Percentiles rank a stretch among this genome's conserved stretches.
phyloP scores from a whole-genome alignment of 2,329 filamentous ascomycete genomes.

The Reticulascus tulasneorum region DNA sequence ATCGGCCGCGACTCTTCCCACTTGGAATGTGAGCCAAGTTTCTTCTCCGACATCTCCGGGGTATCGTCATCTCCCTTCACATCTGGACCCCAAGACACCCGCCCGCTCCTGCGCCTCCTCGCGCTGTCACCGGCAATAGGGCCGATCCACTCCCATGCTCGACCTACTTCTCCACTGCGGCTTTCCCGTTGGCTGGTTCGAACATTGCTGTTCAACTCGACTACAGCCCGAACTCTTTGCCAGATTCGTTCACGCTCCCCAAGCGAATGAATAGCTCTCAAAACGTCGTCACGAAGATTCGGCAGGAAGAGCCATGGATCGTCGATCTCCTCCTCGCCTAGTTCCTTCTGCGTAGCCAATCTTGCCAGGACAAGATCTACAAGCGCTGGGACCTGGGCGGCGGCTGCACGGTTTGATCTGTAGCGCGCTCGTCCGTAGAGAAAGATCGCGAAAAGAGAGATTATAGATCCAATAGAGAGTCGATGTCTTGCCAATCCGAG shows the following conservation, averaged over 20 bases:
- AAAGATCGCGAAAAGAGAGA: conserved; percentile 42
- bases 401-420: conserved; percentile 58
- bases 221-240: conserved; percentile 75
- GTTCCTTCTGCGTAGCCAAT: conserved; percentile 75
- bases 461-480: conserved; percentile 71
- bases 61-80: conserved; percentile 32
- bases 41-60: conserved; percentile 9
- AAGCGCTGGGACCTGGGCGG: conserved; percentile 72
- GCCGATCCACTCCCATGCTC: conserved; percentile 69
- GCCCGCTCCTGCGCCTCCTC: conserved; percentile 46
- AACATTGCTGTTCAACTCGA: conserved; percentile 93
- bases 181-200: conserved; percentile 68
- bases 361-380: conserved; percentile 82
- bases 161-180: conserved; percentile 59
- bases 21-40: conserved; percentile 20
- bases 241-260: conserved; percentile 76
- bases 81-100: conserved; percentile 43
- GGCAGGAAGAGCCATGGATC: conserved; percentile 83
- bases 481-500: conserved; percentile 82
- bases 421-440: conserved; percentile 64
- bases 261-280: conserved; percentile 75
- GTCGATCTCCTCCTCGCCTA: conserved; percentile 63
- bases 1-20: conserved; percentile 40
- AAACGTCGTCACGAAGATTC: conserved; percentile 85
- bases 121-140: conserved; percentile 43